Evolutionary conservation across 805 yeast species (phyloP).

Genomic region (Zygoascus biomembranicola): DNA sequence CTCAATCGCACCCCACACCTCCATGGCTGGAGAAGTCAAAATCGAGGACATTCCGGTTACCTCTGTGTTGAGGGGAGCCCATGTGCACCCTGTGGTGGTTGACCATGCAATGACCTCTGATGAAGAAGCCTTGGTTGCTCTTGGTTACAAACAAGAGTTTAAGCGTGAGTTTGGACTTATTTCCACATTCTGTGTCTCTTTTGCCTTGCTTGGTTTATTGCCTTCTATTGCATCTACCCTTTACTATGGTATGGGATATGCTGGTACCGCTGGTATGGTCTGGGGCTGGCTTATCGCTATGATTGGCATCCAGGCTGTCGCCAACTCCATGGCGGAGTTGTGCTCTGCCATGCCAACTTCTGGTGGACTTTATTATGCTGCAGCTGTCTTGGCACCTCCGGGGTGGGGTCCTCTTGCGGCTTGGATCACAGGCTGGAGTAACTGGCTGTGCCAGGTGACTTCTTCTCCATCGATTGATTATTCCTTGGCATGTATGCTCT

Average conservation of each 20-base stretch:
- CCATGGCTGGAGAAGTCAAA: slow-evolving; percentile 15
- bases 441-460: slow-evolving; percentile 58
- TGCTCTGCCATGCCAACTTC: slow-evolving; percentile 60
- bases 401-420: slow-evolving; percentile 45
- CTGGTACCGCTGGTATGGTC: slow-evolving; percentile 56
- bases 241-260: slow-evolving; percentile 50
- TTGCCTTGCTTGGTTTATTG: slow-evolving; percentile 55
- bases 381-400: slow-evolving; percentile 51
- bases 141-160: slow-evolving; percentile 57
- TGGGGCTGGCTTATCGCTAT: slow-evolving; percentile 56
- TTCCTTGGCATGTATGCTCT: slow-evolving; percentile 47
- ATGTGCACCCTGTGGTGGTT: slow-evolving; percentile 16
- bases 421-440: slow-evolving; percentile 58
- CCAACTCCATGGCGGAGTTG: slow-evolving; percentile 53
- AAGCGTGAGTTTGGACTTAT: slow-evolving; percentile 52
- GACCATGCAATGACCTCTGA: slow-evolving; percentile 18
- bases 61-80: slow-evolving; percentile 9
- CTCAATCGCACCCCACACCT: slow-evolving; percentile 5
- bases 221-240: slow-evolving; percentile 59
- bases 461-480: slow-evolving; percentile 54
- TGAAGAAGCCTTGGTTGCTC: slow-evolving; percentile 19
- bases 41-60: slow-evolving; percentile 15
- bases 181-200: slow-evolving; percentile 54
- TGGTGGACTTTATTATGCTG: slow-evolving; percentile 64
- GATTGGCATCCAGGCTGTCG: slow-evolving; percentile 48